Evolutionary conservation across 148 eudicot genomes (phyloP), one percentile per base, ranked within the genome.

Genomic region (Pharnaceum exiguum): DNA sequence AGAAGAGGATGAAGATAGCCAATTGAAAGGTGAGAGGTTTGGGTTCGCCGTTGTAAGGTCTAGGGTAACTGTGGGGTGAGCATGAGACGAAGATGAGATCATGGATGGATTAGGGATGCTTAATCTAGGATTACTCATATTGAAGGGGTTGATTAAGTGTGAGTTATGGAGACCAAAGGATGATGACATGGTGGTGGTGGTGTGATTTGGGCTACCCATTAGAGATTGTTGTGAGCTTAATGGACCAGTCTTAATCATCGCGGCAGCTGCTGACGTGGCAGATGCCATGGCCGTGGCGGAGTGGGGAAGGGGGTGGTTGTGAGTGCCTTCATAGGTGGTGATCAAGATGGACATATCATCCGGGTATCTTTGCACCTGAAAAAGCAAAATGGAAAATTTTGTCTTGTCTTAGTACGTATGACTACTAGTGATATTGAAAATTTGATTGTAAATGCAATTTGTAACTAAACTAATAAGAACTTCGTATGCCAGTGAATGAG

Each of bases 301-400:
- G 8, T 70, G 61, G 2, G 83, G 74, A 40, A 84, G 86, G 7
- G 83, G 79, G 71, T 84, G 90, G 81, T 75, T 78, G 79, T 84
- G 90, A 13, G 69, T 66, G 44, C 90, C 90, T 78, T 84, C 90
- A 33, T 84, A 84, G 70, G 89, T 83, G 70, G 85, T 83, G 62
- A 61, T 75, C 40, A 84, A 61, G 18, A 78, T 67, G 1, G 81
- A 71, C 77, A 68, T 77, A 69, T 84, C 83, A 17, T 84, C 77
- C 0, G 61, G 57, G 56, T 82, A 78, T 78, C 86, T 73, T 71
- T 84, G 90, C 17, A 84, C 90, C 90, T 84, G 43, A 29, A 62
- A 54, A 0, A 4, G n/a, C n/a, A n/a, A n/a, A n/a, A n/a, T n/a
- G n/a, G n/a, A n/a, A n/a, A n/a, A n/a, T n/a, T n/a, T n/a, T n/a